Percentiles rank a stretch among this genome's conserved stretches.
Evolutionary conservation across 768 basidiomycete species (phyloP).

Genomic region (Dioszegia aurantiaca): DNA sequence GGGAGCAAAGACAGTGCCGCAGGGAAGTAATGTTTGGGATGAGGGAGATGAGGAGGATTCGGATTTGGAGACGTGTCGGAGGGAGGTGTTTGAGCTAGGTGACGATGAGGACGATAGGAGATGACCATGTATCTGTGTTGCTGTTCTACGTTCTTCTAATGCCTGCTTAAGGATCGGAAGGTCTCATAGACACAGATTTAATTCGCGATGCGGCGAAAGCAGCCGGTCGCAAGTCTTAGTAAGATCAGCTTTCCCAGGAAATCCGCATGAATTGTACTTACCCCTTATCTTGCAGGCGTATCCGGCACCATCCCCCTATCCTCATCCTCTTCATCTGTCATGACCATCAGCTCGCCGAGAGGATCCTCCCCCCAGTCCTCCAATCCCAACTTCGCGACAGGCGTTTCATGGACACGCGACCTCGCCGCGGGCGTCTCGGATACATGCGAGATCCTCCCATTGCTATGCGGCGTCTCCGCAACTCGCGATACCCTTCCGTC

Average conservation of each 20-base stretch:
- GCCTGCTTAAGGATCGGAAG: no score
- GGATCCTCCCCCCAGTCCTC: constrained; percentile 26
- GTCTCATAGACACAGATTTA: no score
- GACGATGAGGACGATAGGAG: constrained; percentile 27
- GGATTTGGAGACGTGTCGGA: background rate
- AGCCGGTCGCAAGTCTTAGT: no score
- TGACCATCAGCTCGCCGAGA: constrained; percentile 39
- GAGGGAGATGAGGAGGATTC: constrained; percentile 15
- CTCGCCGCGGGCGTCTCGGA: constrained; percentile 1
- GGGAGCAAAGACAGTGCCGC: constrained; percentile 1
- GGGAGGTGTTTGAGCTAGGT: constrained; percentile 22
- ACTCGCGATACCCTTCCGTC: constrained; percentile 27
- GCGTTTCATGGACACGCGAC: background rate
- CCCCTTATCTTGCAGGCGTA: constrained; percentile 31
- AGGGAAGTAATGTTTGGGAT: constrained; percentile 40
- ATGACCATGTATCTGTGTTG: constrained; percentile 9
- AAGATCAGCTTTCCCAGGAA: background rate
- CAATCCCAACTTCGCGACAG: background rate
- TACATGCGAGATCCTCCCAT: background rate
- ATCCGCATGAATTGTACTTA: background rate
- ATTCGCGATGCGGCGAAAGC: no score
- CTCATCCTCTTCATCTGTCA: constrained; percentile 45
- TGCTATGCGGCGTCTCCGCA: constrained; percentile 13
- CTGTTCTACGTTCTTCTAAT: no score
- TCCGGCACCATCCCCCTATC: constrained; percentile 29